Percentiles rank a stretch among this genome's conserved stretches.
These are phyloP conservation scores for Ogataea philodendri DNA, from an alignment of 805 yeast genomes.

Conservation along the genomic window DNA sequence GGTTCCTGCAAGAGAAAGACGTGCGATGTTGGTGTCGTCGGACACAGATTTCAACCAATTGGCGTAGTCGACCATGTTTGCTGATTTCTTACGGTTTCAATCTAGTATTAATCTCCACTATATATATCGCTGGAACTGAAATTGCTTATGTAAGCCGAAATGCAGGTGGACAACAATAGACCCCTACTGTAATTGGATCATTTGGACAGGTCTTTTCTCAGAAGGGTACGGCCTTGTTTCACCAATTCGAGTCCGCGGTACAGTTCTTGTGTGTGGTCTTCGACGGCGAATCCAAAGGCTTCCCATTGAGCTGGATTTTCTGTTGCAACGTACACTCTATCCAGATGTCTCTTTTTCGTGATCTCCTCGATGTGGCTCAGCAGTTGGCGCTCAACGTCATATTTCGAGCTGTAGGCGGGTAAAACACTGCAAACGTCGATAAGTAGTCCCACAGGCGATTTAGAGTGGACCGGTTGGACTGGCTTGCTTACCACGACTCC, in stretches of 20 bases:
- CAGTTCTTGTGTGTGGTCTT: constrained; percentile 20
- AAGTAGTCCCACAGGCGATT: constrained; percentile 30
- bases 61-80: constrained; percentile 22
- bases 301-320: constrained; percentile 8
- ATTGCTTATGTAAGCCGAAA: constrained; percentile 1
- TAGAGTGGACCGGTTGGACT: constrained; percentile 42
- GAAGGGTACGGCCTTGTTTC: constrained; percentile 3
- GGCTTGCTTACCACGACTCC: constrained; percentile 66
- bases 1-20: constrained; percentile 76
- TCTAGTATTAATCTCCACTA: too few relatives aligned
- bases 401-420: constrained; percentile 51
- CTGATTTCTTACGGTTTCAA: too few relatives aligned
- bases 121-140: neutral
- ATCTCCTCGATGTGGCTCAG: constrained; percentile 55
- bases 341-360: constrained; percentile 51
- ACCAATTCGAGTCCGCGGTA: constrained; percentile 24
- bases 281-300: constrained; percentile 22
- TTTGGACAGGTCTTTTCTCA: constrained; percentile 1
- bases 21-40: constrained; percentile 50
- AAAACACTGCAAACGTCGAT: constrained; percentile 43
- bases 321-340: constrained; percentile 38
- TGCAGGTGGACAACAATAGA: constrained; percentile 1
- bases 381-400: constrained; percentile 61
- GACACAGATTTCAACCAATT: constrained; percentile 54
- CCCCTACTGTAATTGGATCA: neutral